phyloP scores from a whole-genome alignment of 805 yeast species.

The Cyberlindnera bimundalis region DNA sequence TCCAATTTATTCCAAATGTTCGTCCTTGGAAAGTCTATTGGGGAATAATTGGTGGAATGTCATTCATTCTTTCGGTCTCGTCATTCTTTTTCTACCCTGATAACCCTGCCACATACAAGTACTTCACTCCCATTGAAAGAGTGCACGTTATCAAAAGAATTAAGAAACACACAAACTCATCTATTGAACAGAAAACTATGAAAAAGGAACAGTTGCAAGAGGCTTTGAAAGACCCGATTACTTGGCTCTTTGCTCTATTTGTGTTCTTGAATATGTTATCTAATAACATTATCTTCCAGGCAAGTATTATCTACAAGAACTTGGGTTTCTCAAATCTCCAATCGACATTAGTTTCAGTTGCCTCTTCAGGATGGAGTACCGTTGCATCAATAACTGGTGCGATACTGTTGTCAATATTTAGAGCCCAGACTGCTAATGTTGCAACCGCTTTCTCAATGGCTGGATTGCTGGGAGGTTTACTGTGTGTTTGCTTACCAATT shows the following conservation, averaged over 20 bases:
- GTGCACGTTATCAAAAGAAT: constrained; percentile 39
- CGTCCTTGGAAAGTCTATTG: constrained; percentile 45
- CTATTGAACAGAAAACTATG: constrained; percentile 42
- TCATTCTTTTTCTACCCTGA: constrained; percentile 41
- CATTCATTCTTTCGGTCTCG: constrained; percentile 33
- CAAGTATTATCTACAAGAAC: constrained; percentile 38
- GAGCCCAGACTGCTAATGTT: constrained; percentile 32
- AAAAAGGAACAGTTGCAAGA: constrained; percentile 41
- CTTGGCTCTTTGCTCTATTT: constrained; percentile 31
- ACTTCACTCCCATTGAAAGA: constrained; percentile 39
- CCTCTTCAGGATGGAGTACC: constrained; percentile 28
- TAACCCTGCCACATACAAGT: constrained; percentile 43
- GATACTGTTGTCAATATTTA: constrained; percentile 26
- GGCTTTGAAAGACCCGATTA: constrained; percentile 40
- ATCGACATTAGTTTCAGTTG: constrained; percentile 47
- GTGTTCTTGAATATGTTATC: constrained; percentile 43
- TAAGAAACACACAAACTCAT: constrained; percentile 33
- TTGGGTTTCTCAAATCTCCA: constrained; percentile 36
- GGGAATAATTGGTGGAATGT: constrained; percentile 45
- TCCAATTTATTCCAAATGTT: constrained; percentile 16
- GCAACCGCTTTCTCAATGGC: constrained; percentile 19
- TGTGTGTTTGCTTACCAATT: constrained; percentile 37
- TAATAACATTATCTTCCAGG: constrained; percentile 45
- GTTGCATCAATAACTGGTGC: constrained; percentile 33
- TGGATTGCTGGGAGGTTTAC: constrained; percentile 35